Evolutionary conservation across 2,329 filamentous ascomycete species (phyloP).

Genomic region (Xylaria sp.): DNA sequence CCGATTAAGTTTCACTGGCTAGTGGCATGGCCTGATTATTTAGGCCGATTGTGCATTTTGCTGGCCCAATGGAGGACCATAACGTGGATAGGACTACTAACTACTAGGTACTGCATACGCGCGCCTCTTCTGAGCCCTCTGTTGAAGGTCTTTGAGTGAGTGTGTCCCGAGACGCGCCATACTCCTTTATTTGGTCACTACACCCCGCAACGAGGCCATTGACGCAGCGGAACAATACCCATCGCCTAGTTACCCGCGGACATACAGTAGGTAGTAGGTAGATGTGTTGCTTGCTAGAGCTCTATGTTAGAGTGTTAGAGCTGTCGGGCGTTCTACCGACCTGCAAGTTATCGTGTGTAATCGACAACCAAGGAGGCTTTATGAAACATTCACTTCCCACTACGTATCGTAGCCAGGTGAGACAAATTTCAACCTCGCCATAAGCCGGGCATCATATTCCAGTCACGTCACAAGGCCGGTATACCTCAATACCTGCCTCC

Average conservation of each 20-base stretch:
- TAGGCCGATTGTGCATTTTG: conserved; percentile 22
- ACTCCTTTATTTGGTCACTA: background rate
- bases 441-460: background rate
- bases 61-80: conserved; percentile 32
- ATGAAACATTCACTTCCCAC: too few relatives aligned
- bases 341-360: too few relatives aligned
- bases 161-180: background rate
- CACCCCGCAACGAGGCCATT: background rate
- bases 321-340: too few relatives aligned
- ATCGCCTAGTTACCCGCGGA: too few relatives aligned
- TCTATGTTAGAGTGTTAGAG: too few relatives aligned
- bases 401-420: too few relatives aligned
- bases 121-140: conserved; percentile 6
- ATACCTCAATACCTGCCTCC: background rate
- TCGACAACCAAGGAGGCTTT: too few relatives aligned
- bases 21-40: conserved; percentile 15
- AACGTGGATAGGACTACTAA: conserved; percentile 33
- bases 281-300: too few relatives aligned
- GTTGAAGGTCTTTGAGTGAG: background rate
- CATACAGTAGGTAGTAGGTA: too few relatives aligned
- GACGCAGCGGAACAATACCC: too few relatives aligned
- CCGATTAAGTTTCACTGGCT: conserved; percentile 13
- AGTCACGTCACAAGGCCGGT: background rate
- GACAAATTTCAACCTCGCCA: background rate
- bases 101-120: too few relatives aligned